A percentile compares a stretch with the other conserved stretches of the same genome.
Evolutionary conservation across 2,329 filamentous ascomycete genomes (phyloP).

Genomic region (Golovinomyces cichoracearum): DNA sequence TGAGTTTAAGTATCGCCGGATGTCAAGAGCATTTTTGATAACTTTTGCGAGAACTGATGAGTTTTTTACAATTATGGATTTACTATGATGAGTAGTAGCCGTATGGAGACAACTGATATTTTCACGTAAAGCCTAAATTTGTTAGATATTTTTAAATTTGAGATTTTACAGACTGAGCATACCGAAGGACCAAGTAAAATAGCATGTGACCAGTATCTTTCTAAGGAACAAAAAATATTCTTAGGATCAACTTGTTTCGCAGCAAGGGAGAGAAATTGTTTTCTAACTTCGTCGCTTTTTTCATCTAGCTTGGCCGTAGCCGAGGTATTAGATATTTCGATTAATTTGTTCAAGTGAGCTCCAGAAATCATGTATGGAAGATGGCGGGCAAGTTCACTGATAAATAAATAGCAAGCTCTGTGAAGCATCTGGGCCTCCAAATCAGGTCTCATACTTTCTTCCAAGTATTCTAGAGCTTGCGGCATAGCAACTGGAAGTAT

Average conservation of each 20-base stretch:
- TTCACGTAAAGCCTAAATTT: conserved; percentile 34
- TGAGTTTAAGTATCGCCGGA: conserved; percentile 30
- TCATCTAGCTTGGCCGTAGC: conserved; percentile 34
- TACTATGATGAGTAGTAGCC: conserved; percentile 52
- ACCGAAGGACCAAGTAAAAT: conserved; percentile 33
- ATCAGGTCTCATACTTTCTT: conserved; percentile 29
- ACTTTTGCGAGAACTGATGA: conserved; percentile 40
- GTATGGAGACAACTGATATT: conserved; percentile 42
- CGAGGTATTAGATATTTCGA: conserved; percentile 47
- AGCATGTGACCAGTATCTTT: conserved; percentile 45
- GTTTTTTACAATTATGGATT: conserved; percentile 54
- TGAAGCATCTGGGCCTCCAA: conserved; percentile 39
- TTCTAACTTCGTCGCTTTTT: conserved; percentile 36
- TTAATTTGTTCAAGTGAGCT: conserved; percentile 42
- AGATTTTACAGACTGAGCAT: conserved; percentile 15
- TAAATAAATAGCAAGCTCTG: conserved; percentile 56
- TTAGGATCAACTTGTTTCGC: conserved; percentile 55
- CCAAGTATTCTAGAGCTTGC: conserved; percentile 44
- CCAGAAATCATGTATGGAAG: conserved; percentile 74
- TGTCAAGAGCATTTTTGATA: conserved; percentile 33
- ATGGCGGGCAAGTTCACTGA: conserved; percentile 55
- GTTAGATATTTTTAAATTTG: conserved; percentile 6
- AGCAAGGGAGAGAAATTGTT: conserved; percentile 44
- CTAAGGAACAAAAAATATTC: conserved; percentile 46
- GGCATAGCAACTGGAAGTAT: conserved; percentile 53